Conservation (phyloP, 2,329 filamentous ascomycete genomes). For the Ambrosiella xylebori region DNA sequence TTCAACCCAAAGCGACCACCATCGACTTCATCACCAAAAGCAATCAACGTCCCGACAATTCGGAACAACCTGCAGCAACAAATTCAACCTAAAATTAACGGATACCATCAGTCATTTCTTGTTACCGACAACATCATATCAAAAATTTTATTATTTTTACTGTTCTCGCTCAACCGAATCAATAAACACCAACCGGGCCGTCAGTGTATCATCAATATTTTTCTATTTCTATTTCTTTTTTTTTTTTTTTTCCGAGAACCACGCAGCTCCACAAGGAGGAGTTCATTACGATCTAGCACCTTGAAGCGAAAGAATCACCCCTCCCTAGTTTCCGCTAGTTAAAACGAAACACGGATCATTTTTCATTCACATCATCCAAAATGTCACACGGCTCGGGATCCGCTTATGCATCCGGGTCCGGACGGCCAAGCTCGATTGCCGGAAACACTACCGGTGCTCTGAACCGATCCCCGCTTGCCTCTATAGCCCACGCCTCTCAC, state of each 20-base stretch:
- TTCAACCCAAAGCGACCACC: too few relatives aligned
- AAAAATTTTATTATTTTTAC: too few relatives aligned
- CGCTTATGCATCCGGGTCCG: neutral
- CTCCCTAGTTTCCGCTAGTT: too few relatives aligned
- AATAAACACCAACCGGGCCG: too few relatives aligned
- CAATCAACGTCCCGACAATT: neutral
- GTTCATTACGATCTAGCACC: too few relatives aligned
- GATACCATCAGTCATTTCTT: neutral
- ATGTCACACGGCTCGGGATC: slow-evolving; percentile 1
- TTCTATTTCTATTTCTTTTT: too few relatives aligned
- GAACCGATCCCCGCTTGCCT: neutral
- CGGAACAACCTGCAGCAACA: neutral
- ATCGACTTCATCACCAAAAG: neutral
- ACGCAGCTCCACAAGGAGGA: too few relatives aligned
- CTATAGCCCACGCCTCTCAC: neutral
- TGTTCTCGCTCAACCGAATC: too few relatives aligned
- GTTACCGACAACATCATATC: neutral
- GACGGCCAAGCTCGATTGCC: neutral
- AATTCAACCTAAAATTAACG: neutral
- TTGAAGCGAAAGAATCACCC: too few relatives aligned
- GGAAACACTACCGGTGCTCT: neutral
- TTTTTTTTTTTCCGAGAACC: too few relatives aligned
- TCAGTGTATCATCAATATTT: too few relatives aligned
- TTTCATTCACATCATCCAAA: neutral
- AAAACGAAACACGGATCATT: neutral